phyloP scores from a whole-genome alignment of 2,329 filamentous ascomycete species.

The Boeremia exigua region DNA sequence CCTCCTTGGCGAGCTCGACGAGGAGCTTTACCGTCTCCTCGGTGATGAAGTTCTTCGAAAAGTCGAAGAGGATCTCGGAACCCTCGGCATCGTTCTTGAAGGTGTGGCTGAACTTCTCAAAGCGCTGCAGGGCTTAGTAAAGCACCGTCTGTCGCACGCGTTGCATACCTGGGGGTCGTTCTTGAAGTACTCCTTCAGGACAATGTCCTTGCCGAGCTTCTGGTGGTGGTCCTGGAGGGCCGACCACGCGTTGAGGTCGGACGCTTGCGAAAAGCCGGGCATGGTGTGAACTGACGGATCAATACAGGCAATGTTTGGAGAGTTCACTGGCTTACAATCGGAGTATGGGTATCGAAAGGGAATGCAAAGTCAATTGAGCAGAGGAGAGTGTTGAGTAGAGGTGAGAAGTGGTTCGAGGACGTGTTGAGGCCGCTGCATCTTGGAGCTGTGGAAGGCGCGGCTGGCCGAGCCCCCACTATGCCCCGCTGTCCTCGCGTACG shows the following conservation, averaged over 20 bases:
- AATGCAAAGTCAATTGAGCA: slow-evolving; percentile 17
- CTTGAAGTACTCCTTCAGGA: slow-evolving; percentile 91
- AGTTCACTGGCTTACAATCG: slow-evolving; percentile 14
- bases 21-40: slow-evolving; percentile 89
- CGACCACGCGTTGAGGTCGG: slow-evolving; percentile 84
- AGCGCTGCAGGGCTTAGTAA: slow-evolving; percentile 63
- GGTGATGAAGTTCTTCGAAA: slow-evolving; percentile 97
- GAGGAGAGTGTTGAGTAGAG: slow-evolving; percentile 14
- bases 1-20: slow-evolving; percentile 88
- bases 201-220: slow-evolving; percentile 83
- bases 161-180: slow-evolving; percentile 67
- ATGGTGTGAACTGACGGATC: slow-evolving; percentile 46
- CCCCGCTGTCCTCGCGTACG: slow-evolving; percentile 22
- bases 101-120: slow-evolving; percentile 85
- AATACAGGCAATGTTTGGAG: slow-evolving; percentile 19
- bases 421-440: slow-evolving; percentile 19
- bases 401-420: slow-evolving; percentile 10
- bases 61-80: slow-evolving; percentile 94
- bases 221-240: slow-evolving; percentile 91
- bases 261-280: slow-evolving; percentile 79
- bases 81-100: slow-evolving; percentile 80
- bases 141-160: background rate
- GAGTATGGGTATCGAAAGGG: slow-evolving; percentile 20
- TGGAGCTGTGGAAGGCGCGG: slow-evolving; percentile 24
- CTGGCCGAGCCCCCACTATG: slow-evolving; percentile 23